A percentile compares a stretch with the other conserved stretches of the same genome.
These are phyloP conservation scores for Trichophyton simii DNA, from an alignment of 2,329 filamentous ascomycete genomes.

Conservation along the genomic window DNA sequence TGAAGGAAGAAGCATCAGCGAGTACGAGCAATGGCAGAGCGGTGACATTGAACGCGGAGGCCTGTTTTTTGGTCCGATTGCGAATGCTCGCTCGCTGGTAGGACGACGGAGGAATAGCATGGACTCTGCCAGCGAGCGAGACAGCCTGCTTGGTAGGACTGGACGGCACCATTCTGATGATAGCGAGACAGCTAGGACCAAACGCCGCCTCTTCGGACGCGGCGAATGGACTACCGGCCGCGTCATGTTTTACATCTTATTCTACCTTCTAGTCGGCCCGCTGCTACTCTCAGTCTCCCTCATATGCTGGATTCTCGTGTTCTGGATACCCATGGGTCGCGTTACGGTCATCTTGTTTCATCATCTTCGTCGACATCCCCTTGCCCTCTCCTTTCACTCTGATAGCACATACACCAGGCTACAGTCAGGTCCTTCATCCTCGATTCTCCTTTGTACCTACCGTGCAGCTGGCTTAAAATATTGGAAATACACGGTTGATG, in stretches of 20 bases:
- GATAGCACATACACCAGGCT: slow-evolving; percentile 63
- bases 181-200: slow-evolving; percentile 37
- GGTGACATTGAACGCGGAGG: slow-evolving; percentile 92
- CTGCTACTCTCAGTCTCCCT: slow-evolving; percentile 72
- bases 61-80: slow-evolving; percentile 80
- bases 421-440: slow-evolving; percentile 60
- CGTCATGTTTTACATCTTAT: slow-evolving; percentile 91
- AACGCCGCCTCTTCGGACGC: slow-evolving; percentile 82
- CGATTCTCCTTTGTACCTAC: slow-evolving; percentile 91
- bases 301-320: slow-evolving; percentile 92
- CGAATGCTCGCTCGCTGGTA: slow-evolving; percentile 59
- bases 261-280: slow-evolving; percentile 84
- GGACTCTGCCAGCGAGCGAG: slow-evolving; percentile 78
- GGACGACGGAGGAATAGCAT: slow-evolving; percentile 79
- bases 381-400: slow-evolving; percentile 86
- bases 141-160: slow-evolving; percentile 67
- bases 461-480: slow-evolving; percentile 87
- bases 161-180: slow-evolving; percentile 39
- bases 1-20: slow-evolving; percentile 90
- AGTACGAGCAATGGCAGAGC: slow-evolving; percentile 98
- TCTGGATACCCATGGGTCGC: slow-evolving; percentile 97
- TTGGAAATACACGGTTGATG: slow-evolving; percentile 98
- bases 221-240: slow-evolving; percentile 92
- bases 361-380: slow-evolving; percentile 80
- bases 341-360: slow-evolving; percentile 80